phyloP scores from a whole-genome alignment of 2,329 filamentous ascomycete species.

The Neopestalotiopsis rosae region DNA sequence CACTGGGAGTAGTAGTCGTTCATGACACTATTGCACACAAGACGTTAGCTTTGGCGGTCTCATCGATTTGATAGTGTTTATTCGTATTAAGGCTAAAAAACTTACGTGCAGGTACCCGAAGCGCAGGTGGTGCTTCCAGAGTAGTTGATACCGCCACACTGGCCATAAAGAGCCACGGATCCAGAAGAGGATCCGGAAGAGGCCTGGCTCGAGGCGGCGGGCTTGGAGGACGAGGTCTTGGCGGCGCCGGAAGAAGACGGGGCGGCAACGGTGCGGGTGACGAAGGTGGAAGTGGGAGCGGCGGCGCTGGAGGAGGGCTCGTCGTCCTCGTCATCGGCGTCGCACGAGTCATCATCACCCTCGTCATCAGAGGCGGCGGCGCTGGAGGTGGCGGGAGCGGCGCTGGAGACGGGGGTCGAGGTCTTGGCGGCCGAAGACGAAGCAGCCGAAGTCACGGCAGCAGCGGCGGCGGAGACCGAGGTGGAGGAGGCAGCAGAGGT shows the following conservation, averaged over 20 bases:
- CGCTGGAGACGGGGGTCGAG: neutral
- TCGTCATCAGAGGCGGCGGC: neutral
- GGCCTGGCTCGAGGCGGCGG: neutral
- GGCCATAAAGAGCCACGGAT: neutral
- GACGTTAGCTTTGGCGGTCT: no score
- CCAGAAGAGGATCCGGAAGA: neutral
- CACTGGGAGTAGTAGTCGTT: constrained; percentile 18
- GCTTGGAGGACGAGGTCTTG: neutral
- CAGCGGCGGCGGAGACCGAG: neutral
- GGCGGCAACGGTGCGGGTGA: constrained; percentile 1
- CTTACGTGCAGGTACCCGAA: neutral
- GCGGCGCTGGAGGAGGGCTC: neutral
- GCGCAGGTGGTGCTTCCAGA: constrained; percentile 1
- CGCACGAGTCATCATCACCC: constrained; percentile 4
- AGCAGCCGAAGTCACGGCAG: neutral
- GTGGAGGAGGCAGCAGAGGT: neutral
- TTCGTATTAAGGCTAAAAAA: neutral
- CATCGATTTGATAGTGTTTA: neutral
- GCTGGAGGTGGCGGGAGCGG: neutral
- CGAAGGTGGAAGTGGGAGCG: neutral
- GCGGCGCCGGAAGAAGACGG: neutral
- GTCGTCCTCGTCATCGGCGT: constrained; percentile 3
- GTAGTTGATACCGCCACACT: constrained; percentile 3
- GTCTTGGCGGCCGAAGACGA: neutral
- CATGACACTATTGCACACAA: neutral